Percentiles rank a stretch among this genome's conserved stretches.
These are phyloP conservation scores for Globisporangium recalcitrans DNA, from an alignment of 352 stramenopile genomes.

Conservation along the genomic window DNA sequence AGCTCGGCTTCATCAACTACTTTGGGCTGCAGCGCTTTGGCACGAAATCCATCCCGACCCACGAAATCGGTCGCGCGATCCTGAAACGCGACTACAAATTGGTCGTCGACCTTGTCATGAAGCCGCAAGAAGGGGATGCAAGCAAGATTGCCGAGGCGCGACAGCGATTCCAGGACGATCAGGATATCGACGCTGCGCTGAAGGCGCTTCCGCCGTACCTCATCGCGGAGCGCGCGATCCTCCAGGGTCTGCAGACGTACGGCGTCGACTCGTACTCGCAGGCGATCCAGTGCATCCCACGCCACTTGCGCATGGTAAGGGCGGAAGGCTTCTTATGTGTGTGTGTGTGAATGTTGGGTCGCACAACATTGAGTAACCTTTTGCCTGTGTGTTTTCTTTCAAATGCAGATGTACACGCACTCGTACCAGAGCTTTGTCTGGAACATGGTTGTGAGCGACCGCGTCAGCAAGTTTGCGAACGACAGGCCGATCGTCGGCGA, in stretches of 20 bases:
- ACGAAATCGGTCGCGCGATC: constrained; percentile 91
- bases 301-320: constrained; percentile 74
- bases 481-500: constrained; percentile 85
- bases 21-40: constrained; percentile 97
- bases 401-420: constrained; percentile 84
- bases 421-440: constrained; percentile 95
- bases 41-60: constrained; percentile 84
- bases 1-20: constrained; percentile 96
- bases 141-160: constrained; percentile 70
- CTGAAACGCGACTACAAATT: constrained; percentile 90
- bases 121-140: constrained; percentile 68
- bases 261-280: constrained; percentile 50
- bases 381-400: background rate
- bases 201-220: constrained; percentile 69
- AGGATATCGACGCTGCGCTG: constrained; percentile 52
- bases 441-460: constrained; percentile 90
- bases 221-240: constrained; percentile 70
- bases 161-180: constrained; percentile 53
- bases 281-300: constrained; percentile 75
- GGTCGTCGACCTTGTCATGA: constrained; percentile 90
- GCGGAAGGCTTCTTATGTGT: background rate
- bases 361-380: no score
- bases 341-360: no score
- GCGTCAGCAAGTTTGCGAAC: constrained; percentile 70
- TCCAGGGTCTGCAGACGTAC: constrained; percentile 57